phyloP scores from a whole-genome alignment of 1,139 yeast species.

The Sugiyamaella castrensis region DNA sequence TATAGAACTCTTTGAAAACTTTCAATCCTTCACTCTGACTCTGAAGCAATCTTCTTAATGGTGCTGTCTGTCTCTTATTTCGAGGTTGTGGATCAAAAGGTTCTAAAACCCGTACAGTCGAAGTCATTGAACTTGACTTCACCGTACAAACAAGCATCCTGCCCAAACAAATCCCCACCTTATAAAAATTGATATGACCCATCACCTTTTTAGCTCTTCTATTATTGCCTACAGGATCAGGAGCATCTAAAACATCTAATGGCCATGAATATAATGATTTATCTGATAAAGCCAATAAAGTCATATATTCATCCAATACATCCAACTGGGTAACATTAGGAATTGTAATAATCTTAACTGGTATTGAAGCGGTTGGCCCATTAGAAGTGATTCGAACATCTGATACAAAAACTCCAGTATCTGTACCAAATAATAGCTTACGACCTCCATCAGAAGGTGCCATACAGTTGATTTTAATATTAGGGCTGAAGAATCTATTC shows the following conservation, averaged over 20 bases:
- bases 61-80: conserved; percentile 42
- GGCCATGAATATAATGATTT: conserved; percentile 83
- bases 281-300: conserved; percentile 77
- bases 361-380: conserved; percentile 61
- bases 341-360: conserved; percentile 74
- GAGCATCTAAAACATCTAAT: conserved; percentile 60
- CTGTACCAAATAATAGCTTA: conserved; percentile 85
- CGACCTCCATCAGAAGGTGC: conserved; percentile 96
- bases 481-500: conserved; percentile 62
- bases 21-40: conserved; percentile 52
- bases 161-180: conserved; percentile 90
- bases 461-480: conserved; percentile 76
- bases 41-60: conserved; percentile 50
- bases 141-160: conserved; percentile 87
- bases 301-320: conserved; percentile 87
- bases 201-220: conserved; percentile 75
- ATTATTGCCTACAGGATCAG: conserved; percentile 63
- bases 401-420: conserved; percentile 83
- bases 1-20: conserved; percentile 71
- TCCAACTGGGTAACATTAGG: conserved; percentile 84
- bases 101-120: conserved; percentile 81
- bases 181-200: conserved; percentile 83
- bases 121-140: conserved; percentile 65
- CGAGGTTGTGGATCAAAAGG: conserved; percentile 58
- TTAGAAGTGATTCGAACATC: conserved; percentile 40